Base-by-base conservation (phyloP, 495 filamentous ascomycete species). In the Hypoxylon lenormandii region DNA sequence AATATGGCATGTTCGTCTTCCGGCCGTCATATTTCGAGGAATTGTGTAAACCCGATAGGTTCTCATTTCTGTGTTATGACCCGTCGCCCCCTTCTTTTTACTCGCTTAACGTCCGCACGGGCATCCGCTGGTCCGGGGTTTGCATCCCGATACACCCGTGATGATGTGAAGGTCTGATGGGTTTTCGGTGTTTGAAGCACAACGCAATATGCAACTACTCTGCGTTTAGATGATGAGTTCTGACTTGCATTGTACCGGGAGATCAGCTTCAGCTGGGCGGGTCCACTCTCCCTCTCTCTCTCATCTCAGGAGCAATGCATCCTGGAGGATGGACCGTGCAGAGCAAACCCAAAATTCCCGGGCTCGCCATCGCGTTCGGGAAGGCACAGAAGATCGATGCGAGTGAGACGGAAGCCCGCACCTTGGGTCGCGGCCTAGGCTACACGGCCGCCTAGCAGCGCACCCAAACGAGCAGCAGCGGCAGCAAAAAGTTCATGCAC, bases 401-500 rank as follows among this genome's bases (percentile, higher is more conserved):
- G 33, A 74, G 72, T 45, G 81, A 81, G 72, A 73, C 64, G 2
- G 76, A 83, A 7, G 30, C 30, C 30, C n/a, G 82, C 81, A 33
- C 18, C 1, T 61, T 81, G 43, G 76, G 75, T 52, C 82, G 83
- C 64, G 76, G 82, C 33, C 72, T 83, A 1, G 80, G 81, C 5
- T 83, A 83, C 62, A 84, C 80, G 21, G 79, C 80, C 13, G 64
- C 74, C 62, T 16, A 84, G 83, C 75, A 80, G 83, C 67, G 76
- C 83, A 26, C 81, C 78, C 21, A 81, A 76, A 66, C 72, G 80
- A 23, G 66, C 72, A 0, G 60, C 69, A 15, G 79, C n/a, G n/a
- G n/a, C n/a, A n/a, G n/a, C n/a, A n/a, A n/a, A n/a, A n/a, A 84
- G 70, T 79, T 84, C 38, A 78, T 78, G 3, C 81, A 83, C 72